Conservation (phyloP, 176 grass and related monocot species). For the Melocanna baccifera region DNA sequence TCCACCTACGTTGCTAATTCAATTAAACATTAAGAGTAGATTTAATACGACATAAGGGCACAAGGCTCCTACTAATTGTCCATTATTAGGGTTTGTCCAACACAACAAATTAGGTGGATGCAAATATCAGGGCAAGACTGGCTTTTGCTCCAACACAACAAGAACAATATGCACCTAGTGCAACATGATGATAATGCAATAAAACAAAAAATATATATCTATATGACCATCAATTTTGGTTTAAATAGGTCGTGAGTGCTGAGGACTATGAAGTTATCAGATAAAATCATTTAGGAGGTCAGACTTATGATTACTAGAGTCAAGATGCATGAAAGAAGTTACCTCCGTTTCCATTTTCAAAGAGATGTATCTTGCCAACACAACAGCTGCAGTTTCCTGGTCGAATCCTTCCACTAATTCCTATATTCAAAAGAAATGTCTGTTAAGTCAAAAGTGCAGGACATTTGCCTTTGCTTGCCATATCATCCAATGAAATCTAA, state of each 20-base stretch:
- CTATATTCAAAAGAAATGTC: slow-evolving; percentile 36
- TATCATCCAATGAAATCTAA: slow-evolving; percentile 7
- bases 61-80: not conserved
- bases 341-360: slow-evolving; percentile 99
- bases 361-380: slow-evolving; percentile 93
- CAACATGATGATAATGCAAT: not conserved
- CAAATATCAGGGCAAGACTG: not conserved
- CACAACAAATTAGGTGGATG: not conserved
- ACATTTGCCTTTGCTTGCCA: not conserved
- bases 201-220: not conserved
- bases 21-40: not conserved
- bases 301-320: not conserved
- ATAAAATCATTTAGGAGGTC: slow-evolving; percentile 1
- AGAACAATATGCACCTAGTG: not conserved
- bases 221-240: not conserved
- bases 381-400: slow-evolving; percentile 94
- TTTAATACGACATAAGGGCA: not conserved
- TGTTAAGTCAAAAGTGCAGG: slow-evolving; percentile 18
- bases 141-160: not conserved
- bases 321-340: slow-evolving; percentile 19
- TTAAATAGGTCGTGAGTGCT: not conserved
- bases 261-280: not conserved
- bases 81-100: not conserved
- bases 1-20: not conserved
- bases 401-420: slow-evolving; percentile 97